These are phyloP conservation scores for Crotalaria pallida DNA, from an alignment of 306 rosid species.

Conservation along the genomic window DNA sequence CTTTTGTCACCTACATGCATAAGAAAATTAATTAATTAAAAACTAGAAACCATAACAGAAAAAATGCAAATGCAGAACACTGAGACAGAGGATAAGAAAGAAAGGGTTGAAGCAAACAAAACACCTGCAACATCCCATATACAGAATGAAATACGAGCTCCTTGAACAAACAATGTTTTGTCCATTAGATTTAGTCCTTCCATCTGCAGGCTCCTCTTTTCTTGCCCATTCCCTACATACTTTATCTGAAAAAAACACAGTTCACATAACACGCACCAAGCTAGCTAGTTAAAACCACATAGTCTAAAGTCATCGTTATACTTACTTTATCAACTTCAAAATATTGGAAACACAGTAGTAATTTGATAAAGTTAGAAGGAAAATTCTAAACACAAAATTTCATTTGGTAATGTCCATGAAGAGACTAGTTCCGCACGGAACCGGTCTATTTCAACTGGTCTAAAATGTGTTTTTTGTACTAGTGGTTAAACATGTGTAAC, in stretches of 20 bases:
- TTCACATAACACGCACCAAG: not conserved
- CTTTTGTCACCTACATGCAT: conserved; percentile 47
- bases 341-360: not conserved
- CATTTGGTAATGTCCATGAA: too few species aligned
- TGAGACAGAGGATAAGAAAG: not conserved
- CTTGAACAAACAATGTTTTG: conserved; percentile 63
- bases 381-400: not conserved
- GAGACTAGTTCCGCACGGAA: too few species aligned
- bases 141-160: conserved; percentile 69
- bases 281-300: not conserved
- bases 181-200: conserved; percentile 82
- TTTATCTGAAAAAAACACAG: conserved; percentile 47
- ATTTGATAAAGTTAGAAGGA: not conserved
- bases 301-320: not conserved
- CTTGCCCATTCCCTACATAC: conserved; percentile 85
- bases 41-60: not conserved
- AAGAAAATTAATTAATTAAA: conserved; percentile 1
- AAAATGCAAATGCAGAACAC: not conserved
- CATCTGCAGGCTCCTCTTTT: conserved; percentile 61
- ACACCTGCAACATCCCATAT: conserved; percentile 94
- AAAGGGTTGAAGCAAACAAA: not conserved
- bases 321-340: not conserved
- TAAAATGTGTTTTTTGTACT: too few species aligned
- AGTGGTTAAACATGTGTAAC: too few species aligned
- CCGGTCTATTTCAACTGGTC: too few species aligned